phyloP scores from a whole-genome alignment of 495 filamentous ascomycete genomes.

The Penicillium herquei region DNA sequence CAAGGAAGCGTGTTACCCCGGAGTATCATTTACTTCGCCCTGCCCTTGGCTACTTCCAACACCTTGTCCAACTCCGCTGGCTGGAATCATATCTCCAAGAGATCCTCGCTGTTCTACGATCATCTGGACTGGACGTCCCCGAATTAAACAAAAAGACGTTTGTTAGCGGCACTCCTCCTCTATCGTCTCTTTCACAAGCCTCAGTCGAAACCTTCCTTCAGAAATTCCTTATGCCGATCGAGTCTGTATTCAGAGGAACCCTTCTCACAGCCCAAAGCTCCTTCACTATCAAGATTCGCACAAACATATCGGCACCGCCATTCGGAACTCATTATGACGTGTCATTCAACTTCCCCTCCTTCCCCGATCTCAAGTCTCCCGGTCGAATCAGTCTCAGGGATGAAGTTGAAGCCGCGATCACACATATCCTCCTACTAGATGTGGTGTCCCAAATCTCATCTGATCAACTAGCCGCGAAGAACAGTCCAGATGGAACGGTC shows the following conservation, averaged over 20 bases:
- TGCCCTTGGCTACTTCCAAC: constrained; percentile 61
- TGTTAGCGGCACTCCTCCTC: constrained; percentile 21
- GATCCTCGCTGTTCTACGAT: constrained; percentile 35
- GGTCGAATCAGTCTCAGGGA: constrained; percentile 33
- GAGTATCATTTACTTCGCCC: constrained; percentile 65
- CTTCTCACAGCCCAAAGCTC: constrained; percentile 35
- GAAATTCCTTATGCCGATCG: constrained; percentile 40
- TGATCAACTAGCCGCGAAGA: constrained; percentile 3
- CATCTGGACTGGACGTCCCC: constrained; percentile 38
- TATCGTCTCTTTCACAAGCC: constrained; percentile 3
- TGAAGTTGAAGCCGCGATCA: constrained; percentile 38
- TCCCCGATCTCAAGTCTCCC: constrained; percentile 37
- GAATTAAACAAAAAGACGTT: constrained; percentile 31
- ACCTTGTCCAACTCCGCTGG: constrained; percentile 48
- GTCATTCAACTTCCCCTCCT: constrained; percentile 34
- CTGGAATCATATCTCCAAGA: constrained; percentile 36
- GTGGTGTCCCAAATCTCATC: constrained; percentile 34
- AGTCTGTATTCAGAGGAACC: constrained; percentile 40
- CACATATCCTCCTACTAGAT: constrained; percentile 41
- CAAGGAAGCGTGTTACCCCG: constrained; percentile 43
- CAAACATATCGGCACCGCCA: constrained; percentile 39
- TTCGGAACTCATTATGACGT: constrained; percentile 50
- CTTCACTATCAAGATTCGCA: constrained; percentile 46
- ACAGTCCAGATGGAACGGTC: neutral
- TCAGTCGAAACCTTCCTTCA: constrained; percentile 40